A percentile compares a stretch with the other conserved stretches of the same genome.
Conservation (phyloP, 2,329 filamentous ascomycete species). For the Paracoccidioides brasiliensis region DNA sequence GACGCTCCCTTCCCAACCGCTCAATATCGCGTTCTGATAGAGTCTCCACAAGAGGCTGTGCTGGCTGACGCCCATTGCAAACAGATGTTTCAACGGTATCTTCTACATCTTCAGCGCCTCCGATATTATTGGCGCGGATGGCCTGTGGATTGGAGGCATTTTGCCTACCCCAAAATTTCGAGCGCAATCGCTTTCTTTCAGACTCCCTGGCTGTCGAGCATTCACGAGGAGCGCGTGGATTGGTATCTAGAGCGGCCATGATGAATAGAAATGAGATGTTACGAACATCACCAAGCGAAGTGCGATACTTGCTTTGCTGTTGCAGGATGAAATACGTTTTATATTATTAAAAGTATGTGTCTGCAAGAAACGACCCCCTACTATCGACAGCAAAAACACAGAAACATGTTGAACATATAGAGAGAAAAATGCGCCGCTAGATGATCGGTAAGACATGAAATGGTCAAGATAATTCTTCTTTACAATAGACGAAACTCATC, state of each 20-base stretch:
- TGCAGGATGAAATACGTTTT: no score
- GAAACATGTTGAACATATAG: no score
- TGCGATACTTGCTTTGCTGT: no score
- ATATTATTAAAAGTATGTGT: no score
- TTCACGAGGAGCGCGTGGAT: not conserved
- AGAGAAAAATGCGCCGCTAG: no score
- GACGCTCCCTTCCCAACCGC: slow-evolving; percentile 49
- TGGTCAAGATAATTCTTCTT: no score
- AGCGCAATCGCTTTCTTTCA: not conserved
- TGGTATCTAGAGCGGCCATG: not conserved
- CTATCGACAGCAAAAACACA: no score
- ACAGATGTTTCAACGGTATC: not conserved
- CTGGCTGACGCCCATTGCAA: not conserved
- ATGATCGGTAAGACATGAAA: no score
- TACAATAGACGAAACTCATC: no score
- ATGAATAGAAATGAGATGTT: not conserved
- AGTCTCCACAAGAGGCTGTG: not conserved
- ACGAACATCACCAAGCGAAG: no score
- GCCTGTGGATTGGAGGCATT: not conserved
- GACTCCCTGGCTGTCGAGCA: not conserved
- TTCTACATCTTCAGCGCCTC: not conserved
- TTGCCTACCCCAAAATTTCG: not conserved
- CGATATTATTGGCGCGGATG: not conserved
- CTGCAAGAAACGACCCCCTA: no score
- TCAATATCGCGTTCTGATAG: slow-evolving; percentile 32